Conservation (phyloP, 257 asterid genomes). For the Solanum pimpinellifolium region DNA sequence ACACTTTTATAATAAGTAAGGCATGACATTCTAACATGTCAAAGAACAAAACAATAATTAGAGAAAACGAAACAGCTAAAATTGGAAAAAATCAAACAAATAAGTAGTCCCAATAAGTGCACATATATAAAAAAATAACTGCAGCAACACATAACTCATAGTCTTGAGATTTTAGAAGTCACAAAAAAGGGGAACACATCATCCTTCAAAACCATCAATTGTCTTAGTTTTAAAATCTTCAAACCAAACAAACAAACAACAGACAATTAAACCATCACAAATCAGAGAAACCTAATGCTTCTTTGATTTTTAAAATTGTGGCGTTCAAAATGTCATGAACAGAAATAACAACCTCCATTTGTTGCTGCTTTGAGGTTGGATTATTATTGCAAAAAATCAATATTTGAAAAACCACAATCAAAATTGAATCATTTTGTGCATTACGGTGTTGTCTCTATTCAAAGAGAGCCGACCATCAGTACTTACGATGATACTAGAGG, state of each 20-base stretch:
- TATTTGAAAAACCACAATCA: conserved; percentile 44
- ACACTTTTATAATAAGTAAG: background rate
- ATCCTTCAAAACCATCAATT: background rate
- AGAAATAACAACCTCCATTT: conserved; percentile 34
- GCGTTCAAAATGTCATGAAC: conserved; percentile 35
- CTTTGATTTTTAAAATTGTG: conserved; percentile 34
- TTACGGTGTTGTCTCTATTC: background rate
- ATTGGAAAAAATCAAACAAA: background rate
- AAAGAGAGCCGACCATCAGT: conserved; percentile 20
- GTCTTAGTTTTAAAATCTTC: background rate
- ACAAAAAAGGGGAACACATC: background rate
- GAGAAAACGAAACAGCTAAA: background rate
- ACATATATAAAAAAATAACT: background rate
- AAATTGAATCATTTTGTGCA: conserved; percentile 27
- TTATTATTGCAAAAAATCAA: background rate
- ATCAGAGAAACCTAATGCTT: conserved; percentile 14
- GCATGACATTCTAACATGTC: background rate
- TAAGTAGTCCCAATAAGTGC: background rate
- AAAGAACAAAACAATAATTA: background rate
- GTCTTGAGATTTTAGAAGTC: background rate
- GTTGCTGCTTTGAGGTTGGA: conserved; percentile 21
- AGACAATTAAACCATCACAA: background rate
- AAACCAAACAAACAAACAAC: background rate
- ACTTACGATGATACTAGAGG: conserved; percentile 54
- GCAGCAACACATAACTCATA: background rate